Percentiles rank a stretch among this genome's conserved stretches.
Evolutionary conservation across 208 protist species (phyloP).

Genomic region (Tetramitus jugosus): DNA sequence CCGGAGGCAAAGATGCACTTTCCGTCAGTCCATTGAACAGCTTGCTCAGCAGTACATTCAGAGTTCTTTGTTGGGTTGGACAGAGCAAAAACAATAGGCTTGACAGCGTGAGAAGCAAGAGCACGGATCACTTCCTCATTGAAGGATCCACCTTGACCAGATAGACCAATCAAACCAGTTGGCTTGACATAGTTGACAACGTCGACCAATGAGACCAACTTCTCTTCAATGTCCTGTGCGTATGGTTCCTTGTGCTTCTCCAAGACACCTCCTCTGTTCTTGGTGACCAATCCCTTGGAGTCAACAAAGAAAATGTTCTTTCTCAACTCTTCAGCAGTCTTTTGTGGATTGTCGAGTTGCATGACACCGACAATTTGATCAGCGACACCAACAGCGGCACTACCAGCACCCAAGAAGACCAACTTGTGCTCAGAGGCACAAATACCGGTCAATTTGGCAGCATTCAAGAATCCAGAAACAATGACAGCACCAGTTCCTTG

Average conservation of each 20-base stretch:
- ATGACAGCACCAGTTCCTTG: constrained; percentile 75
- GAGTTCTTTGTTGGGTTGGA: constrained; percentile 81
- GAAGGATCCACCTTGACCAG: constrained; percentile 76
- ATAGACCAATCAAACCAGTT: constrained; percentile 84
- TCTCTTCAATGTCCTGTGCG: constrained; percentile 60
- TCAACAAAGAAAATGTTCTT: constrained; percentile 74
- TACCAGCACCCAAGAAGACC: constrained; percentile 75
- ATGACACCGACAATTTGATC: constrained; percentile 70
- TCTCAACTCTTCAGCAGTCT: constrained; percentile 30
- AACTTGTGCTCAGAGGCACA: constrained; percentile 26
- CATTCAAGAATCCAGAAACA: constrained; percentile 73
- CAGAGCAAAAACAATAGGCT: constrained; percentile 90
- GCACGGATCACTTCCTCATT: constrained; percentile 76
- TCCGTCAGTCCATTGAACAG: constrained; percentile 82
- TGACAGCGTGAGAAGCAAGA: constrained; percentile 59
- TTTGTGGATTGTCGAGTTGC: constrained; percentile 47
- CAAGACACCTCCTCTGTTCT: constrained; percentile 63
- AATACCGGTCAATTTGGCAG: constrained; percentile 44
- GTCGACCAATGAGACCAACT: constrained; percentile 46
- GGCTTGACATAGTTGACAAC: constrained; percentile 79
- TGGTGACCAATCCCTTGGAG: constrained; percentile 73
- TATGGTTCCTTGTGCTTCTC: constrained; percentile 70
- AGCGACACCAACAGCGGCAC: constrained; percentile 83
- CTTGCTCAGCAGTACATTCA: constrained; percentile 79
- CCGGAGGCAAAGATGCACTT: constrained; percentile 83